phyloP scores from a whole-genome alignment of 768 basidiomycete genomes.

The Xerocomus spinulosus region DNA sequence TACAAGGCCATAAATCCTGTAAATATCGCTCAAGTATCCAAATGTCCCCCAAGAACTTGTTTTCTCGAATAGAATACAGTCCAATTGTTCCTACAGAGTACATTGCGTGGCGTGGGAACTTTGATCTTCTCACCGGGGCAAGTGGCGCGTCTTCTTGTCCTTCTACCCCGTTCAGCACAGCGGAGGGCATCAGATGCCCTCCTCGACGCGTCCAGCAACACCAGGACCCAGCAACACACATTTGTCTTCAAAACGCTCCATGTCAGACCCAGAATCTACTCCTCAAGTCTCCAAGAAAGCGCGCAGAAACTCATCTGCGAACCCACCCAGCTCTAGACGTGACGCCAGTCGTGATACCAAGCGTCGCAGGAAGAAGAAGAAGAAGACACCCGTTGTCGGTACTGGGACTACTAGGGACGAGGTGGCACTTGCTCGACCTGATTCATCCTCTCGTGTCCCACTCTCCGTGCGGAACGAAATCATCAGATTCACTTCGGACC shows the following conservation, averaged over 20 bases:
- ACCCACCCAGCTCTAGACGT: conserved; percentile 10
- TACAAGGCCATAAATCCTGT: too few species aligned
- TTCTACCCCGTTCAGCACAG: not conserved
- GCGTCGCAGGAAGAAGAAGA: conserved; percentile 28
- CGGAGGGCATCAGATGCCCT: conserved; percentile 20
- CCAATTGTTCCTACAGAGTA: too few species aligned
- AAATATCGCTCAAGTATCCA: too few species aligned
- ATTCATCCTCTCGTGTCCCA: conserved; percentile 14
- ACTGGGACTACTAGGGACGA: conserved; percentile 10
- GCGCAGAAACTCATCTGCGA: conserved; percentile 18
- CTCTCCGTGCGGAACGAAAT: conserved; percentile 23
- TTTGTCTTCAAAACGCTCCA: conserved; percentile 12
- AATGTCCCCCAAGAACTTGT: too few species aligned
- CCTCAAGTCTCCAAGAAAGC: conserved; percentile 22
- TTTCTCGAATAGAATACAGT: too few species aligned
- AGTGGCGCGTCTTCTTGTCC: conserved; percentile 1
- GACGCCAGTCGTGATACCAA: conserved; percentile 23
- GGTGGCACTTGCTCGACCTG: conserved; percentile 1
- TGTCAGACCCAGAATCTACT: conserved; percentile 23
- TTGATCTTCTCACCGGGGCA: not conserved
- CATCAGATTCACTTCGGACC: conserved; percentile 22
- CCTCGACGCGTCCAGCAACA: conserved; percentile 19
- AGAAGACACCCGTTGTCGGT: conserved; percentile 24
- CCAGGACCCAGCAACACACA: conserved; percentile 11
- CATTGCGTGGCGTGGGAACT: conserved; percentile 27